Conservation (phyloP, 1,284 basidiomycete genomes). For the Trichosporon asahii region DNA sequence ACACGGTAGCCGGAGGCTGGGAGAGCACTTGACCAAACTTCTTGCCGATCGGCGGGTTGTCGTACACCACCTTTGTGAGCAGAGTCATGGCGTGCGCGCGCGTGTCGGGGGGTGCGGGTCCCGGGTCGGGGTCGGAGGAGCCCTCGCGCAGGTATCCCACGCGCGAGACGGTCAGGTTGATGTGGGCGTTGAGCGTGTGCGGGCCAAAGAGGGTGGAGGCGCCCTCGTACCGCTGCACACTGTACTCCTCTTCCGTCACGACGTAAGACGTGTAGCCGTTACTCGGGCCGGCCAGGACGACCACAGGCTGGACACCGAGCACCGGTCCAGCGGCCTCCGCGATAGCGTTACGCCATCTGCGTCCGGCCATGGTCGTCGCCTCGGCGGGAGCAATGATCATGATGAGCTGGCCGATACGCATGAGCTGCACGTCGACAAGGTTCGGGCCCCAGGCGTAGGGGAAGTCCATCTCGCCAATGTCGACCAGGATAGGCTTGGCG, state of each 20-base stretch:
- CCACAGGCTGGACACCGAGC: slow-evolving; percentile 14
- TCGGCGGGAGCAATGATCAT: slow-evolving; percentile 21
- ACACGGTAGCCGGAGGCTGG: slow-evolving; percentile 4
- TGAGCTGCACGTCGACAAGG: slow-evolving; percentile 18
- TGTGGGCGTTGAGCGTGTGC: slow-evolving; percentile 19
- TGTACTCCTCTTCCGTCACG: slow-evolving; percentile 21
- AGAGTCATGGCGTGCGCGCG: slow-evolving; percentile 6
- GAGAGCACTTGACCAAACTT: slow-evolving; percentile 13
- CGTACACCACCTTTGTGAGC: slow-evolving; percentile 14
- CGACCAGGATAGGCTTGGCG: slow-evolving; percentile 20
- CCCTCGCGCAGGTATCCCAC: slow-evolving; percentile 12
- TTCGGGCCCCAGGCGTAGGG: slow-evolving; percentile 21
- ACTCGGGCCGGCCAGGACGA: slow-evolving; percentile 22
- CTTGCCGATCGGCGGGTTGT: slow-evolving; percentile 15
- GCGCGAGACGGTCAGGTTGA: slow-evolving; percentile 17
- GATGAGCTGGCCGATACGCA: slow-evolving; percentile 22
- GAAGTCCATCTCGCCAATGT: slow-evolving; percentile 19
- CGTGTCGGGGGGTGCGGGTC: slow-evolving; percentile 13
- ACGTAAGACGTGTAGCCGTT: slow-evolving; percentile 21
- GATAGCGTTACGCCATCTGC: slow-evolving; percentile 19
- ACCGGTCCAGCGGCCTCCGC: neutral
- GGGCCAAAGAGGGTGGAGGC: slow-evolving; percentile 21
- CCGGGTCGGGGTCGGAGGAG: neutral
- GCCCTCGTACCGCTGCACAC: slow-evolving; percentile 25
- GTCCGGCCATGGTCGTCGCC: slow-evolving; percentile 20